Evolutionary conservation across 176 grass and related monocot genomes (phyloP).

Genomic region (Aegilops sharonensis): DNA sequence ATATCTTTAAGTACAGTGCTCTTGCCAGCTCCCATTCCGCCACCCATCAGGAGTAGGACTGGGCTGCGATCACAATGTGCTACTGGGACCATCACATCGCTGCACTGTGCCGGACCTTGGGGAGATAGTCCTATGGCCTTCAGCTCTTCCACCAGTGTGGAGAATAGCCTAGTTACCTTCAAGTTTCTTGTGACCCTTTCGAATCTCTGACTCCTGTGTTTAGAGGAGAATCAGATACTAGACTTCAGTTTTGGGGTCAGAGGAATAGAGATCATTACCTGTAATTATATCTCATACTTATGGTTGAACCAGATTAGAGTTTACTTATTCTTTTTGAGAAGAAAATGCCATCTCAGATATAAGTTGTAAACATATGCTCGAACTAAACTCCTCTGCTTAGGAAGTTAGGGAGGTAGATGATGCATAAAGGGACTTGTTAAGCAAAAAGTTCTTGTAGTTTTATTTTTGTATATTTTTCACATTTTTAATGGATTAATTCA

Average conservation of each 20-base stretch:
- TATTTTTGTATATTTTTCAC: neutral
- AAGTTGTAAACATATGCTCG: neutral
- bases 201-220: constrained; percentile 73
- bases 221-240: constrained; percentile 13
- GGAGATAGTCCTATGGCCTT: constrained; percentile 65
- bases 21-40: constrained; percentile 97
- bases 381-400: neutral
- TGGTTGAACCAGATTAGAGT: neutral
- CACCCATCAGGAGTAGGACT: constrained; percentile 85
- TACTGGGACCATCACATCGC: constrained; percentile 73
- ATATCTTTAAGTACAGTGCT: constrained; percentile 94
- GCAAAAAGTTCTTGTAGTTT: neutral
- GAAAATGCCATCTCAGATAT: neutral
- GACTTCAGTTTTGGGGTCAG: neutral
- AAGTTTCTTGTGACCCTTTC: constrained; percentile 72
- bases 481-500: neutral
- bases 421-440: neutral
- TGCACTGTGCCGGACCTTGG: constrained; percentile 39
- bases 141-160: constrained; percentile 83
- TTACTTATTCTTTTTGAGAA: neutral
- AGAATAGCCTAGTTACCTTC: constrained; percentile 85
- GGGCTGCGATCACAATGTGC: constrained; percentile 79
- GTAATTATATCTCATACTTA: neutral
- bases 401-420: neutral
- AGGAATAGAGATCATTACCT: neutral